A percentile compares a stretch with the other conserved stretches of the same genome.
These are phyloP conservation scores for Botrytis hyacinthi DNA, from an alignment of 2,329 filamentous ascomycete genomes.

Conservation along the genomic window DNA sequence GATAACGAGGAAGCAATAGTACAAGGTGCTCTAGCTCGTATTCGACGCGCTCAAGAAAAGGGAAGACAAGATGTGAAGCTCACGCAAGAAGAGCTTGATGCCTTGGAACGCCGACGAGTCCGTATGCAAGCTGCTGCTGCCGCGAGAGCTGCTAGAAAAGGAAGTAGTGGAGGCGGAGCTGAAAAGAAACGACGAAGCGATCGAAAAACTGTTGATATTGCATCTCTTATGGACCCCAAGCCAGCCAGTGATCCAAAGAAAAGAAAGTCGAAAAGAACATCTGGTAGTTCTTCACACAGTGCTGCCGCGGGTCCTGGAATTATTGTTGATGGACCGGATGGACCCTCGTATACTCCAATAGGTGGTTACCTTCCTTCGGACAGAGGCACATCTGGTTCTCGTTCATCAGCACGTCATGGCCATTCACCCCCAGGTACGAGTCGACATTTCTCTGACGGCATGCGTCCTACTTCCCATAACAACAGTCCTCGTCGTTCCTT, in stretches of 20 bases:
- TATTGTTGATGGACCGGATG: slow-evolving; percentile 48
- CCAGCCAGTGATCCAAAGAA: slow-evolving; percentile 29
- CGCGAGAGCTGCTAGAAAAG: slow-evolving; percentile 29
- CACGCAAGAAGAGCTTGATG: slow-evolving; percentile 75
- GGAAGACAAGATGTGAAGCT: slow-evolving; percentile 79
- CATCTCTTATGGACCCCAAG: slow-evolving; percentile 30
- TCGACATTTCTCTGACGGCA: slow-evolving; percentile 36
- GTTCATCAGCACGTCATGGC: slow-evolving; percentile 31
- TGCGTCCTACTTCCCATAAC: slow-evolving; percentile 42
- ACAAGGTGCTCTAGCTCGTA: slow-evolving; percentile 75
- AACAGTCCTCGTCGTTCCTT: slow-evolving; percentile 40
- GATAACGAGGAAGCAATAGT: slow-evolving; percentile 74
- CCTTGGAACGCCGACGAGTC: slow-evolving; percentile 67
- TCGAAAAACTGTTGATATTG: slow-evolving; percentile 29
- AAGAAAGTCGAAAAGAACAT: slow-evolving; percentile 36
- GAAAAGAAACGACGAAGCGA: slow-evolving; percentile 35
- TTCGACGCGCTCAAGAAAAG: slow-evolving; percentile 71
- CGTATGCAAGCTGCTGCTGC: slow-evolving; percentile 45
- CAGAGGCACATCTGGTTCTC: slow-evolving; percentile 38
- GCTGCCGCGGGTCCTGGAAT: slow-evolving; percentile 43
- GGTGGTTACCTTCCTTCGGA: slow-evolving; percentile 41
- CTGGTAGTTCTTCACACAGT: slow-evolving; percentile 34
- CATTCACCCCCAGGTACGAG: slow-evolving; percentile 28
- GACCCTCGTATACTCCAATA: slow-evolving; percentile 47
- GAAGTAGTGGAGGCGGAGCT: slow-evolving; percentile 31